Evolutionary conservation across 306 rosid genomes (phyloP), one percentile per base, ranked within the genome.

Genomic region (Vicia villosa): DNA sequence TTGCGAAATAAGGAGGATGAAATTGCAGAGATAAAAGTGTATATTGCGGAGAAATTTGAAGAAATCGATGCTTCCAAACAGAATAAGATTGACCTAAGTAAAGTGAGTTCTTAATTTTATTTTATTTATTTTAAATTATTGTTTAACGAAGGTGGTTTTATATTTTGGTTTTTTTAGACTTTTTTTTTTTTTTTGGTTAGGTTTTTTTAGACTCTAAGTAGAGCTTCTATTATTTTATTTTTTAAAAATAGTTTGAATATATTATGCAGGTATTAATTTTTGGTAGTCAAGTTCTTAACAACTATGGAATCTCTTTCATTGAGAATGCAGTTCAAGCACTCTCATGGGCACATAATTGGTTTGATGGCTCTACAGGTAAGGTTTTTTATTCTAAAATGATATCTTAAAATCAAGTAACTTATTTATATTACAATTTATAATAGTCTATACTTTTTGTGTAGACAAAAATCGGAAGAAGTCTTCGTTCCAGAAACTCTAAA

Each of bases 1-100:
- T 58, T 66, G 65, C 30, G 5, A n/a, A 66, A 69, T 60, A 49
- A 40, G 74, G 66, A 67, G 5, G 70, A 66, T 16, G 73, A 30
- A 10, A 66, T 66, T 21, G 50, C 40, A 30, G 24, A 28, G 11
- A 72, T 66, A 55, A 61, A 78, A 69, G 40, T 28, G 42, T 46
- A 38, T 16, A 38, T 66, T 66, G 28, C 16, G 8, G 78, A 72
- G 46, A 47, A 66, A 78, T 32, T 32, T 0, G 58, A 47, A 56
- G 47, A 72, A 50, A 66, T 14, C 10, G 56, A 66, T 51, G 41
- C 54, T 19, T 30, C 40, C 36, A 20, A 38, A 1, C 56, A 66
- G 76, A 55, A 63, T 34, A 45, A 22, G 19, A 21, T 55, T 42
- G 68, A 45, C 15, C 41, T 32, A 36, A 22, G n/a, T 22, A 62